Evolutionary conservation across 164 flowering plant genomes (phyloP), one percentile per base, ranked within the genome.

Genomic region (Dillenia turbinata): DNA sequence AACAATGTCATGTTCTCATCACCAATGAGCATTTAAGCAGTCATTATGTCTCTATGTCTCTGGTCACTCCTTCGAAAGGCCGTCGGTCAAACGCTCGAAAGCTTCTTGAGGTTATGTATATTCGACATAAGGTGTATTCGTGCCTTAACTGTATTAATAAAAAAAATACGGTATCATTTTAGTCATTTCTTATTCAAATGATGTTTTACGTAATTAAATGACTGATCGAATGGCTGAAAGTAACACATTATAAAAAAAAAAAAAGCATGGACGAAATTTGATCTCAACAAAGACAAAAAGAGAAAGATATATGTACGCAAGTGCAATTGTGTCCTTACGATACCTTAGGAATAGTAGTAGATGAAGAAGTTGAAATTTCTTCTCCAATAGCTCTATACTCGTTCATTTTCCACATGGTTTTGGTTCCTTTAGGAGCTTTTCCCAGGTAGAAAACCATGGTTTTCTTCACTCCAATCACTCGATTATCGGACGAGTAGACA

Each of bases 41-140:
- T 33, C 40, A 33, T 33, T 33, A 33, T 6, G 6, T 33, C 7
- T 33, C 40, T 33, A 33, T 6, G 6, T 33, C 7, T 33, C 40
- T 4, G 40, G 40, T 33, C 40, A 33, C 40, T 33, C 40, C 40
- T 33, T 33, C 7, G 7, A 33, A 7, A 33, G 90, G 93, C 7
- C 93, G 86, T 26, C 93, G 82, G 65, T 89, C 96, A 49, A 89
- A 89, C 17, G 90, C 82, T 59, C 85, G 69, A 57, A 65, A 69
- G 60, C 74, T 75, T 52, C 90, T 90, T 3, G 89, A 82, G 43
- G 68, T 69, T 52, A 82, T 76, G 53, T 89, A 89, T 45, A 89
- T 77, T 33, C 96, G 79, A 52, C 89, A 87, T 24, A 89, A 10
- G 49, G 84, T 78, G 64, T 82, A 67, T 70, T 85, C 96, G 53